Evolutionary conservation across 768 basidiomycete genomes (phyloP), one percentile per base, ranked within the genome.

Genomic region (Lactarius deliciosus): DNA sequence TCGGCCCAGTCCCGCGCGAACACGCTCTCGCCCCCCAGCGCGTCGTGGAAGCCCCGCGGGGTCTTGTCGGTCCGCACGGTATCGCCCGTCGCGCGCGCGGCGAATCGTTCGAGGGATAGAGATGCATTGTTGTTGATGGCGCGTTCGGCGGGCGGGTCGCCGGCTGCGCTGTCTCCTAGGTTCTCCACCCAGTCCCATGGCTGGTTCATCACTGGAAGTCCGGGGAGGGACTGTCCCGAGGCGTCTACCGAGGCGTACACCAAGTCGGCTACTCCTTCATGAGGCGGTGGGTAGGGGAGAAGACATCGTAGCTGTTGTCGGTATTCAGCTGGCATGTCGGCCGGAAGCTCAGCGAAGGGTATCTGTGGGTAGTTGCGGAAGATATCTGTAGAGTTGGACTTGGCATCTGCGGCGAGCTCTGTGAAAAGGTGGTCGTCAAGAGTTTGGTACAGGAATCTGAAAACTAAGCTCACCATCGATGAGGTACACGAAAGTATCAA

Each of bases 121-220:
- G 91, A 91, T 0, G 85, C 83, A 4, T 86, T 79, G 72, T 93
- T 93, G 74, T 63, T 62, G 22, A 68, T 40, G 82, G 87, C 53
- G 90, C 78, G 16, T 73, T 53, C 61, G 79, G 72, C 66, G 73
- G 78, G 18, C 72, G 80, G 73, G 32, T 83, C 82, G 4, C 79
- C 69, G 13, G 77, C 72, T 9, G 80, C 65, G 3, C 81, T 78
- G 60, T 89, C 87, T 10, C 90, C 90, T 3, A 92, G 72, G 73
- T 88, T 85, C 75, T 94, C 91, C 8, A 87, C 85, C 91, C 91
- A 93, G 74, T 94, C 91, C 91, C 91, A 94, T 4, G 92, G 90
- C 38, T 86, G 83, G 75, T 92, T 90, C 64, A 84, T 79, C 20
- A 92, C 88, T 2, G 83, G 81, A 5, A 77, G 73, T 22, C 83